These are phyloP conservation scores for Annulohypoxylon stygium DNA, from an alignment of 495 filamentous ascomycete species.

Conservation along the genomic window DNA sequence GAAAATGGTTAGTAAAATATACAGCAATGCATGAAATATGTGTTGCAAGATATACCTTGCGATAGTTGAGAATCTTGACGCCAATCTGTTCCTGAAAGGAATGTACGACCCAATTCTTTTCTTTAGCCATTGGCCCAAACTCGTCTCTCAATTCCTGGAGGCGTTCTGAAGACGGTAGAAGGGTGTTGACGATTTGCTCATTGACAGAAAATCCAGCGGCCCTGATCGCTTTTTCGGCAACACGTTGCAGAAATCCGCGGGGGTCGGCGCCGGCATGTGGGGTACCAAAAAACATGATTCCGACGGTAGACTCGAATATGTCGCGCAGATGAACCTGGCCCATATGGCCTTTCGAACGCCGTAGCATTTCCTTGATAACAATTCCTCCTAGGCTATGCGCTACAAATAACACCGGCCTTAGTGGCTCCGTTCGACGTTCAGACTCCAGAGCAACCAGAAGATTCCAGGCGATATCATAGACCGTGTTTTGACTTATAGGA, in stretches of 20 bases:
- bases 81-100: neutral
- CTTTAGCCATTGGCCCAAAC: neutral
- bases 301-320: neutral
- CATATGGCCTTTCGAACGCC: neutral
- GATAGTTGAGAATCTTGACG: neutral
- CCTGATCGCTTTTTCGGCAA: neutral
- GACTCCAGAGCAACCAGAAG: neutral
- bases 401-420: neutral
- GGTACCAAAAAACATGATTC: neutral
- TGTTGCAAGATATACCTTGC: neutral
- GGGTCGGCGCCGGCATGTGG: neutral
- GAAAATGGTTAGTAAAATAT: neutral
- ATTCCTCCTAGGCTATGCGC: neutral
- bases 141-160: neutral
- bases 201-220: neutral
- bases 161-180: neutral
- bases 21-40: neutral
- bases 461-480: neutral
- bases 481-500: neutral
- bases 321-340: neutral
- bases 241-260: neutral
- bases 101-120: neutral
- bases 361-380: neutral
- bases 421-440: neutral
- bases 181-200: neutral